A percentile compares a stretch with the other conserved stretches of the same genome.
These are phyloP conservation scores for Leptographium lundbergii DNA, from an alignment of 2,329 filamentous ascomycete species.

Conservation along the genomic window DNA sequence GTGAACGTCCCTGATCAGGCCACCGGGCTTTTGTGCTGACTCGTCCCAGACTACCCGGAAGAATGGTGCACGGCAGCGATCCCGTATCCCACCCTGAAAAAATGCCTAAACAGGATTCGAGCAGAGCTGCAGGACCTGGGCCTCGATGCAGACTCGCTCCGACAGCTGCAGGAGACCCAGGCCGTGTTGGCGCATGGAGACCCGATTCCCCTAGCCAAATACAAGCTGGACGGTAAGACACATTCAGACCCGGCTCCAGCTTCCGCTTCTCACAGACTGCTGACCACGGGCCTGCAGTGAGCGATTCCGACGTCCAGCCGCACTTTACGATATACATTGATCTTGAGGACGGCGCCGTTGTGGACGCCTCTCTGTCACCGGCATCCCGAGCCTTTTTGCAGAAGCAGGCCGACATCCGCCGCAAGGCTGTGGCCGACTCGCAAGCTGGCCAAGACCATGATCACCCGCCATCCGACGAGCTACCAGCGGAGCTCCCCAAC, in stretches of 20 bases:
- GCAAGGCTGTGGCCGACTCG: background rate
- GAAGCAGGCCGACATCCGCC: slow-evolving; percentile 31
- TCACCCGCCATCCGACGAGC: background rate
- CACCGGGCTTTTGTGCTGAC: background rate
- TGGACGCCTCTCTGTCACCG: slow-evolving; percentile 55
- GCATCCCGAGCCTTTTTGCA: slow-evolving; percentile 52
- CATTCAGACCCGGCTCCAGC: background rate
- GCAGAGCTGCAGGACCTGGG: slow-evolving; percentile 58
- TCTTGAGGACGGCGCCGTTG: slow-evolving; percentile 49
- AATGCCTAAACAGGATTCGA: slow-evolving; percentile 72
- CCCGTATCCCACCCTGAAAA: slow-evolving; percentile 75
- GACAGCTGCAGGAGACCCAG: slow-evolving; percentile 45
- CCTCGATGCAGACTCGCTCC: slow-evolving; percentile 57
- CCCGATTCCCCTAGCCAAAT: slow-evolving; percentile 25
- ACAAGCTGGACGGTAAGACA: slow-evolving; percentile 43
- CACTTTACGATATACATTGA: slow-evolving; percentile 60
- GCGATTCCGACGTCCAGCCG: slow-evolving; percentile 37
- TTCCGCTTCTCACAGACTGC: background rate
- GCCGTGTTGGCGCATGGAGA: slow-evolving; percentile 22
- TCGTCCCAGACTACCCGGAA: slow-evolving; percentile 49
- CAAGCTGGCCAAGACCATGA: background rate
- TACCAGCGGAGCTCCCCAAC: background rate
- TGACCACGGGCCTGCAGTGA: slow-evolving; percentile 5
- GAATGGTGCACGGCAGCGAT: slow-evolving; percentile 65
- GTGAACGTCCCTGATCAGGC: background rate